phyloP scores from a whole-genome alignment of 768 basidiomycete genomes.

The Porphyrellus cyaneotinctus region DNA sequence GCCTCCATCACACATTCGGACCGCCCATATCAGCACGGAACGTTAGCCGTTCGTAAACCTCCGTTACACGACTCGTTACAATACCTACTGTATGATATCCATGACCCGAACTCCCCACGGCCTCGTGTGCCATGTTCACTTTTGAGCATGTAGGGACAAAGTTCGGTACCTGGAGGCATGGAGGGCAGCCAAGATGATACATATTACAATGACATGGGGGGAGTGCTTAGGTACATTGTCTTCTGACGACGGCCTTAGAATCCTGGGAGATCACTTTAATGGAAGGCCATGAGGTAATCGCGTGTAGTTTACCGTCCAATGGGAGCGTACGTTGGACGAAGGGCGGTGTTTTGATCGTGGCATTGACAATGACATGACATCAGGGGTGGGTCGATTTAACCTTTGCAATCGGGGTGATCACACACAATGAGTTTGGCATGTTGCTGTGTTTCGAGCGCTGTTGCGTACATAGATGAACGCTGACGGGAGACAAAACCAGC shows the following conservation, averaged over 20 bases:
- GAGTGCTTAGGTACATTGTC: slow-evolving; percentile 2
- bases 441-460: slow-evolving; percentile 5
- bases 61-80: not conserved
- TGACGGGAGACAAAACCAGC: not conserved
- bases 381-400: slow-evolving; percentile 21
- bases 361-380: slow-evolving; percentile 5
- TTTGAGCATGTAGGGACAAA: not conserved
- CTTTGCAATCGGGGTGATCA: slow-evolving; percentile 18
- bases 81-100: no score
- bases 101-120: not conserved
- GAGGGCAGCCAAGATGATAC: slow-evolving; percentile 5
- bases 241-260: not conserved
- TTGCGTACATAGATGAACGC: not conserved
- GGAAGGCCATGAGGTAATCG: slow-evolving; percentile 27
- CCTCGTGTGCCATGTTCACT: not conserved
- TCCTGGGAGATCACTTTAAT: slow-evolving; percentile 14
- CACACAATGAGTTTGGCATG: not conserved
- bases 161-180: slow-evolving; percentile 16
- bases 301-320: slow-evolving; percentile 15
- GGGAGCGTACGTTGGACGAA: not conserved
- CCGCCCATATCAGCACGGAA: slow-evolving; percentile 5
- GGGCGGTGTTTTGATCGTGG: slow-evolving; percentile 16
- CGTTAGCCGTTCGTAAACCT: slow-evolving; percentile 1
- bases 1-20: not conserved
- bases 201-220: not conserved